Base-by-base conservation (phyloP, 2,329 filamentous ascomycete species). In the Colletotrichum scovillei region DNA sequence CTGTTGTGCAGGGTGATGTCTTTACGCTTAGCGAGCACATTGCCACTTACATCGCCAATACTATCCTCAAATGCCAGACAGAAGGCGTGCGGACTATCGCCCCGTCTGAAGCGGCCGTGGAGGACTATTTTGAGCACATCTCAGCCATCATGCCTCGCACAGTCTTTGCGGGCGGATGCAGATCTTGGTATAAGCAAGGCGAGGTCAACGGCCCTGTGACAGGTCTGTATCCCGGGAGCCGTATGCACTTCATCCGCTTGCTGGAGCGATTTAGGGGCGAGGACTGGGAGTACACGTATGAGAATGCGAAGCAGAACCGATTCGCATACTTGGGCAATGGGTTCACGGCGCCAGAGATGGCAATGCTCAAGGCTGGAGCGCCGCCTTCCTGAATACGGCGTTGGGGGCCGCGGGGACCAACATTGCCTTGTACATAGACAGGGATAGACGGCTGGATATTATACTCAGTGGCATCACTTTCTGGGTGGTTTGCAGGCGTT, bases 261-360 rank as follows among this genome's bases (percentile, higher is more conserved):
- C 81, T 90, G 26, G 84, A 86, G 75, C 77, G 78, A 8, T 84
- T 89, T 72, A 80, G 88, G 52, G 85, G 84, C 22, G 88, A 89
- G 78, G 86, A 90, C 75, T 90, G 84, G 82, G 87, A 89, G 58
- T 89, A 87, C 75, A 81, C 85, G 26, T 86, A 87, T 55, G 81
- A 84, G 32, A 67, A 38, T 11, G 67, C 73, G 22, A 78, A 74
- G 73, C 74, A 75, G 69, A 89, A 89, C 75, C 80, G 87, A 38
- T 89, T 88, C 75, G 79, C 75, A n/a, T 89, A 88, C 71, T 80
- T 89, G 9, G 87, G 88, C 9, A 89, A 89, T 62, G 88, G 88
- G 1, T 88, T 88, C 76, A 87, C 87, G 28, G 80, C 79, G 5
- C 83, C 81, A 75, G 87, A 89, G 80, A 69, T 73, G 65, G 63